Evolutionary conservation across 306 rosid species (phyloP).

Genomic region (Senna siamea): DNA sequence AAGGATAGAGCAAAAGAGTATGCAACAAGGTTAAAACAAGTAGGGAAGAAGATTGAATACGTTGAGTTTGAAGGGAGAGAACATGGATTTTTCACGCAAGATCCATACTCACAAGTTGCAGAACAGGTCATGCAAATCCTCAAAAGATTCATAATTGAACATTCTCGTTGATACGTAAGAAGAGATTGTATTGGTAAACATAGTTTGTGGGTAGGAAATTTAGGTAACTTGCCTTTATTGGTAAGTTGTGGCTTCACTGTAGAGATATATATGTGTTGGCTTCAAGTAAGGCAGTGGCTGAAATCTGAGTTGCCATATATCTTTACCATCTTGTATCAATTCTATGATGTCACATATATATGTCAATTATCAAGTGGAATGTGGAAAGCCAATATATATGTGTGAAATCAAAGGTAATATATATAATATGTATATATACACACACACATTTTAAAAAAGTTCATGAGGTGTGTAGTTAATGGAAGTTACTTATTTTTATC

Average conservation of each 20-base stretch:
- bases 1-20: constrained; percentile 74
- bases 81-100: constrained; percentile 79
- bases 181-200: too few species aligned
- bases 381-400: not conserved
- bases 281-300: not conserved
- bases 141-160: constrained; percentile 53
- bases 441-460: too few species aligned
- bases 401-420: not conserved
- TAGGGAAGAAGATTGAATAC: constrained; percentile 63
- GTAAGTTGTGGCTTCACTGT: constrained; percentile 12
- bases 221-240: not conserved
- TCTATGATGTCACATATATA: not conserved
- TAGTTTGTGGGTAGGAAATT: not conserved
- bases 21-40: constrained; percentile 53
- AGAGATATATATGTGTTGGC: not conserved
- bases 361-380: constrained; percentile 16
- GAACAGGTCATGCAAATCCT: constrained; percentile 58
- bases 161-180: too few species aligned
- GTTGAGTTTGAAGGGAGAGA: constrained; percentile 75
- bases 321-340: not conserved
- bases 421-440: too few species aligned
- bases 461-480: too few species aligned
- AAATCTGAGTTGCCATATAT: not conserved
- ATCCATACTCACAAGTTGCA: constrained; percentile 59
- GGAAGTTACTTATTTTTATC: too few species aligned